These are phyloP conservation scores for Piromyces sp. DNA, from an alignment of 192 early-diverging fungal species.

Conservation along the genomic window DNA sequence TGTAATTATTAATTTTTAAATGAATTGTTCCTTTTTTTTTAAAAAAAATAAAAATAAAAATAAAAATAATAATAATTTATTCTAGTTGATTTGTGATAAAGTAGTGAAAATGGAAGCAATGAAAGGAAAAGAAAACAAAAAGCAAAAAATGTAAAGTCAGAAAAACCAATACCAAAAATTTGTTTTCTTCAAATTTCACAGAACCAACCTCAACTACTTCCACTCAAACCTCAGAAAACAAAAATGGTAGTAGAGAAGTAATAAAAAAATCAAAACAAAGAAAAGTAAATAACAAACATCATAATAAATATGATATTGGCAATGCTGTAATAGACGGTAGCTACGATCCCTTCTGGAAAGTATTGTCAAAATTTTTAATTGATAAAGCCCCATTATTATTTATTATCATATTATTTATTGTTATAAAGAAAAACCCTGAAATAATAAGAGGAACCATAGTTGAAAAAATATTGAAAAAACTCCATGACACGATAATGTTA, in stretches of 20 bases:
- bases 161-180: background rate
- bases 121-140: background rate
- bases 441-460: background rate
- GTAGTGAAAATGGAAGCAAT: background rate
- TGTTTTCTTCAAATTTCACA: background rate
- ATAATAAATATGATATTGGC: background rate
- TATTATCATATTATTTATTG: background rate
- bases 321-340: background rate
- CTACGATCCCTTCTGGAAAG: background rate
- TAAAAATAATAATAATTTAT: too few species aligned
- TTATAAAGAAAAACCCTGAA: background rate
- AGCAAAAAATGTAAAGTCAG: background rate
- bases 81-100: background rate
- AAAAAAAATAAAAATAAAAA: too few species aligned
- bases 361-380: background rate
- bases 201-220: background rate
- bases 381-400: background rate
- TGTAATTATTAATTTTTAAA: too few species aligned
- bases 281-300: background rate
- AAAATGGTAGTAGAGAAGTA: background rate
- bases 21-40: too few species aligned
- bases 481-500: background rate
- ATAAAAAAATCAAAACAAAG: background rate
- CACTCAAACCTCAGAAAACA: background rate
- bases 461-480: background rate